phyloP scores from a whole-genome alignment of 192 early-diverging fungal genomes.

The Coemansia sp. region DNA sequence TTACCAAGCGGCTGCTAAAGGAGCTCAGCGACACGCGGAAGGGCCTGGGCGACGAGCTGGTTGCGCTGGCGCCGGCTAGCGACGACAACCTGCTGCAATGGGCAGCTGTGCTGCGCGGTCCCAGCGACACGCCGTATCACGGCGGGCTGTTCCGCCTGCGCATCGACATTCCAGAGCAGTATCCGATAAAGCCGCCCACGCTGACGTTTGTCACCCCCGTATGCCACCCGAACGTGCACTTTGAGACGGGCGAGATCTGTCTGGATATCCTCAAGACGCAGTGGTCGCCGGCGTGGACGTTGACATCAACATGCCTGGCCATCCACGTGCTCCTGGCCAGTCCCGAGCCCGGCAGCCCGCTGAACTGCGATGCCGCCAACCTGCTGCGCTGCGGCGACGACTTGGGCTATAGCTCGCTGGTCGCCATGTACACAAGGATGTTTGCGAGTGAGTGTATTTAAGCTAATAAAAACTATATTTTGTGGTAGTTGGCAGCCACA shows the following conservation, averaged over 20 bases:
- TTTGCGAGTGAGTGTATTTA: constrained; percentile 51
- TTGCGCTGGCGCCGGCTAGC: constrained; percentile 27
- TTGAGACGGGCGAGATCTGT: constrained; percentile 95
- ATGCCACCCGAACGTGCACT: constrained; percentile 95
- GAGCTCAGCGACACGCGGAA: constrained; percentile 57
- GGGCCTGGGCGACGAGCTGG: constrained; percentile 26
- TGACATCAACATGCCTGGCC: constrained; percentile 80
- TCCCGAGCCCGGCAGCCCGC: constrained; percentile 85
- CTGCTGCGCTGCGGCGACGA: constrained; percentile 84
- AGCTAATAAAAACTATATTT: constrained; percentile 32
- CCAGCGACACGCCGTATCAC: constrained; percentile 49
- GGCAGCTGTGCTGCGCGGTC: constrained; percentile 53
- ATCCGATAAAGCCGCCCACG: constrained; percentile 70
- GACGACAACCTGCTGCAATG: constrained; percentile 52
- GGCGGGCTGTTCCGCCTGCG: constrained; percentile 83
- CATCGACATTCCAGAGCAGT: constrained; percentile 71
- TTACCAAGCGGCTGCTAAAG: constrained; percentile 57
- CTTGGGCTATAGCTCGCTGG: constrained; percentile 82
- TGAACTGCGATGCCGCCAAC: constrained; percentile 96
- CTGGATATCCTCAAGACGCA: constrained; percentile 90
- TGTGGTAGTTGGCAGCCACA: constrained; percentile 79
- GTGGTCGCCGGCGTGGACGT: constrained; percentile 96
- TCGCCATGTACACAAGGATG: constrained; percentile 79
- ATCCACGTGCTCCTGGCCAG: constrained; percentile 78
- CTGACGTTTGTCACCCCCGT: constrained; percentile 79